Percentiles rank a stretch among this genome's conserved stretches.
phyloP scores from a whole-genome alignment of 2,329 filamentous ascomycete species.

The Orbilia brochopaga region DNA sequence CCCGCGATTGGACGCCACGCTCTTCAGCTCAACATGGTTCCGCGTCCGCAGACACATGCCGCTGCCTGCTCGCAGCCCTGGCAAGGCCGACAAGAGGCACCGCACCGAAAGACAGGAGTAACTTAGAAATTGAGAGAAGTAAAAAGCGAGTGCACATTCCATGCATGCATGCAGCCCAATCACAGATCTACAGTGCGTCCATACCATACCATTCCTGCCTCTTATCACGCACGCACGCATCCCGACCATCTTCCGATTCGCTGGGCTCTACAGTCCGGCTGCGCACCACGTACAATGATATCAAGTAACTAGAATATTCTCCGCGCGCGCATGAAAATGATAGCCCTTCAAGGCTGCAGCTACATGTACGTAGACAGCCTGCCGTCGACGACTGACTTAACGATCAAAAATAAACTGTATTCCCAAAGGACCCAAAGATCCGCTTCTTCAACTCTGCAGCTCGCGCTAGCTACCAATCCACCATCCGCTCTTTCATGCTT shows the following conservation, averaged over 20 bases:
- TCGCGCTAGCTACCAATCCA: background rate
- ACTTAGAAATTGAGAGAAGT: too few species aligned
- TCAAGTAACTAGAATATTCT: background rate
- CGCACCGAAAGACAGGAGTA: too few species aligned
- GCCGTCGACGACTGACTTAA: background rate
- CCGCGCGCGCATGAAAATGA: background rate
- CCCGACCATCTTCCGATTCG: background rate
- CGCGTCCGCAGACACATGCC: background rate
- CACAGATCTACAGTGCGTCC: background rate
- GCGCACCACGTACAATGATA: too few species aligned
- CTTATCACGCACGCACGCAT: background rate
- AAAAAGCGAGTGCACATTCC: background rate
- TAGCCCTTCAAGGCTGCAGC: background rate
- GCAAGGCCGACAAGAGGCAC: too few species aligned
- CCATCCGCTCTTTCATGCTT: constrained; percentile 14
- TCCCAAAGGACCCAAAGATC: constrained; percentile 16
- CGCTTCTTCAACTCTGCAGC: background rate
- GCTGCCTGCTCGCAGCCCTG: too few species aligned
- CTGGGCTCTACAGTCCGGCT: background rate
- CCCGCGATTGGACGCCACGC: constrained; percentile 2
- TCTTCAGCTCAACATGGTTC: background rate
- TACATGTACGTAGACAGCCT: background rate
- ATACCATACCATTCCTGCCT: background rate
- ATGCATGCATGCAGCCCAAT: background rate
- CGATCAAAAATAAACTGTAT: constrained; percentile 30